Base-by-base conservation (phyloP, 78 protist genomes). In the Mantamonas sphyraenae region DNA sequence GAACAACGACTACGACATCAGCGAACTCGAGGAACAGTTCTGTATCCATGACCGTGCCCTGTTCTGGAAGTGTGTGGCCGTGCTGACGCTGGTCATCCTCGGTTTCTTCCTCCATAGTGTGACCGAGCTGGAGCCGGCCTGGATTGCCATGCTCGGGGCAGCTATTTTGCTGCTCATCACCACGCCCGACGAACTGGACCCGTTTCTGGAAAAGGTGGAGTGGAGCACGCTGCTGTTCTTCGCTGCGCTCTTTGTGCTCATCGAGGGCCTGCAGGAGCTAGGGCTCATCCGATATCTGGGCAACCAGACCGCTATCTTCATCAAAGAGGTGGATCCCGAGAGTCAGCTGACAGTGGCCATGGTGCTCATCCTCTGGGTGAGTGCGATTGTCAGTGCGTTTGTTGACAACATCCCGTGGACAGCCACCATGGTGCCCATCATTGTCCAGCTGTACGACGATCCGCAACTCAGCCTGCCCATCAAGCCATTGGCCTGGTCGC, bases 221-320 rank as follows among this genome's bases (percentile, higher is more conserved):
- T 87, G 92, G 92, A 63, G 31, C 60, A 83, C 79, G 47, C 63
- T 83, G 1, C 58, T 83, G 51, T 82, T 82, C 77, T 82, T 82
- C 68, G 73, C 62, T 20, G 69, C 64, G 10, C 71, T 82, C 50
- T 78, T 72, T 68, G 38, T 82, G 17, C 42, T 82, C 28, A 39
- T 78, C 51, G 68, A 58, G 50, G 77, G 65, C 19, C n/a, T 80
- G 24, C 40, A 57, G 8, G 73, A 67, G 71, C 58, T 86, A 33
- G 85, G 91, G 19, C 85, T 86, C 45, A 69, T 82, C 35, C 47
- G 38, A 14, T 69, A 17, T 40, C 30, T 85, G 22, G 90, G 84
- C 50, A 68, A 70, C 35, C 14, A 2, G 24, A 30, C 60, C 35
- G 14, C 59, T 43, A 2, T 8, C 20, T 3, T 64, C 53, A 65